These are phyloP conservation scores for Brassica cretica DNA, from an alignment of 345 rosid species.

Conservation along the genomic window DNA sequence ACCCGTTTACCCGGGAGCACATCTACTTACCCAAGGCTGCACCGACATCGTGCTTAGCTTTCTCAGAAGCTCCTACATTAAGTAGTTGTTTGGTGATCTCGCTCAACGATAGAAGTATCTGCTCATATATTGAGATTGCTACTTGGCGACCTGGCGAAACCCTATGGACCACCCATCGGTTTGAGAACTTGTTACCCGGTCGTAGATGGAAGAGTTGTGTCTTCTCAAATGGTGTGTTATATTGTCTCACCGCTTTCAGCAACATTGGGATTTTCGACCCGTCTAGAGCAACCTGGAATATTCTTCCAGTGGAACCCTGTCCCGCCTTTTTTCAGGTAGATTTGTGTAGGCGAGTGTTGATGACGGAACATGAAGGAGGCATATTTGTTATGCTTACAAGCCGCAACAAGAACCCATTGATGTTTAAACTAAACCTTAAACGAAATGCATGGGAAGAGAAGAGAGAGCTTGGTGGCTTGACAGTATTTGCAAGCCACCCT, in stretches of 20 bases:
- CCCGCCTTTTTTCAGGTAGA: background rate
- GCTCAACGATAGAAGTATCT: background rate
- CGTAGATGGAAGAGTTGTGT: background rate
- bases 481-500: background rate
- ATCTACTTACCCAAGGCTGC: background rate
- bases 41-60: background rate
- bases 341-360: background rate
- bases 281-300: background rate
- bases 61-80: slow-evolving; percentile 20
- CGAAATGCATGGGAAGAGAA: slow-evolving; percentile 2
- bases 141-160: slow-evolving; percentile 16
- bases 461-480: slow-evolving; percentile 17
- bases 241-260: background rate
- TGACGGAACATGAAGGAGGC: slow-evolving; percentile 14
- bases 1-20: slow-evolving; percentile 7
- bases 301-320: background rate
- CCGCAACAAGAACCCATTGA: background rate
- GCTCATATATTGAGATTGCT: background rate
- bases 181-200: background rate
- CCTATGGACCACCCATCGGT: background rate
- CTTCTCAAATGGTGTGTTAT: slow-evolving; percentile 12
- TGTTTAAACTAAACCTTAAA: slow-evolving; percentile 1
- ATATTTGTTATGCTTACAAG: background rate
- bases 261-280: slow-evolving; percentile 6
- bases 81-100: slow-evolving; percentile 5